A percentile compares a stretch with the other conserved stretches of the same genome.
phyloP scores from a whole-genome alignment of 441 rosid species.

The Mallotus japonicus region DNA sequence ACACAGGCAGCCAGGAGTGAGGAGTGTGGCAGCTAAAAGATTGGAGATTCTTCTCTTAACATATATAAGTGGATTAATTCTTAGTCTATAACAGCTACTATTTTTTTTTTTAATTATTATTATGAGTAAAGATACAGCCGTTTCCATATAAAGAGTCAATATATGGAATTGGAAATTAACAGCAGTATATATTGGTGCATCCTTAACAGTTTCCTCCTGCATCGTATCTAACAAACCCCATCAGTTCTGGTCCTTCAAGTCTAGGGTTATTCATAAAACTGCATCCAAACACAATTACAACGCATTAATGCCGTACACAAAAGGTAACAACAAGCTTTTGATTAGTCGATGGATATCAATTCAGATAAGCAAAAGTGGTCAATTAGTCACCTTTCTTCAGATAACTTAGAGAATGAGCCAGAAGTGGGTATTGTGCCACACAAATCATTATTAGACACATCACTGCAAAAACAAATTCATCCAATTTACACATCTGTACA shows the following conservation, averaged over 20 bases:
- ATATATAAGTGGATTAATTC: background rate
- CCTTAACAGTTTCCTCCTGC: conserved; percentile 45
- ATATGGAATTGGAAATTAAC: conserved; percentile 13
- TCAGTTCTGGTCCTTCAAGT: conserved; percentile 69
- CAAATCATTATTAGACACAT: conserved; percentile 59
- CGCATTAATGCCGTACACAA: background rate
- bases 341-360: background rate
- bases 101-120: background rate
- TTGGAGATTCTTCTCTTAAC: no score
- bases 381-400: conserved; percentile 52
- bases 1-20: no score
- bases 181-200: background rate
- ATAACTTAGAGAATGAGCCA: conserved; percentile 62
- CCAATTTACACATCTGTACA: background rate
- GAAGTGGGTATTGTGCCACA: conserved; percentile 72
- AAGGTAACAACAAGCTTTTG: background rate
- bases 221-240: conserved; percentile 75
- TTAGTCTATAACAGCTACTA: background rate
- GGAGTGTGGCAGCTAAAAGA: no score
- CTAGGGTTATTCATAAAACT: conserved; percentile 56
- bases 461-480: conserved; percentile 35
- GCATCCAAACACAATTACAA: conserved; percentile 14
- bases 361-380: background rate
- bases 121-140: background rate
- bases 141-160: conserved; percentile 25